Base-by-base conservation (phyloP, 345 rosid genomes). In the Camelina hispida region DNA sequence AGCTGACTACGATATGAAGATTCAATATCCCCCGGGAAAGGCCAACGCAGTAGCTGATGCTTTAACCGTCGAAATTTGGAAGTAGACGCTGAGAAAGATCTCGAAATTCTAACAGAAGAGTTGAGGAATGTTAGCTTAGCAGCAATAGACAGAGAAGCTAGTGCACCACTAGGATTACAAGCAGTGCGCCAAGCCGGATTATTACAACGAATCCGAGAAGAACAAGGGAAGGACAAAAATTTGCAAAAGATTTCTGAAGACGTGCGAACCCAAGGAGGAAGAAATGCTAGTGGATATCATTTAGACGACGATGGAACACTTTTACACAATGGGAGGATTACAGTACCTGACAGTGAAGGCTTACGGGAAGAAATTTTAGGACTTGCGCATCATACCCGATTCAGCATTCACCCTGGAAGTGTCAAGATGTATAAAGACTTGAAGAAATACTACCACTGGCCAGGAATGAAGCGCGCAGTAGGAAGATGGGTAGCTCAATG, bases 51-150 rank as follows among this genome's bases (percentile, higher is more conserved):
- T 58, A 1, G 62, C 43, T 1, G 62, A 58, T 16, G 62, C 62
- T 2, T 8, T 9, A n/a, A 34, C 0, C 22, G 47, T 3, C 3
- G 2, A 7, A 37, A 2, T 0, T 0, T 32, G 1, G 13, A 32
- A 0, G 22, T 32, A 0, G 2, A n/a, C n/a, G 2, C 1, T 0
- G 22, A n/a, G 3, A 57, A 30, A 1, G 43, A 57, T 0, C 22
- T 48, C 0, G 52, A 48, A 0, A 7, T 48, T 0, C 3, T 48
- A 1, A 48, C 2, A 1, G 22, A 16, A 16, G 22, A 48, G 1
- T 3, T 48, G 8, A 16, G 9, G 2, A 7, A 16, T 0, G 4
- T 16, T 5, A 16, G 23, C 8, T 0, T 48, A 2, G 23, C 53
- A 0, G 23, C 12, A 2, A 16, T 48, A 2, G 23, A 48, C 2